Percentiles rank a stretch among this genome's conserved stretches.
These are phyloP conservation scores for Pythium aquatile DNA, from an alignment of 352 stramenopile genomes.

Conservation along the genomic window DNA sequence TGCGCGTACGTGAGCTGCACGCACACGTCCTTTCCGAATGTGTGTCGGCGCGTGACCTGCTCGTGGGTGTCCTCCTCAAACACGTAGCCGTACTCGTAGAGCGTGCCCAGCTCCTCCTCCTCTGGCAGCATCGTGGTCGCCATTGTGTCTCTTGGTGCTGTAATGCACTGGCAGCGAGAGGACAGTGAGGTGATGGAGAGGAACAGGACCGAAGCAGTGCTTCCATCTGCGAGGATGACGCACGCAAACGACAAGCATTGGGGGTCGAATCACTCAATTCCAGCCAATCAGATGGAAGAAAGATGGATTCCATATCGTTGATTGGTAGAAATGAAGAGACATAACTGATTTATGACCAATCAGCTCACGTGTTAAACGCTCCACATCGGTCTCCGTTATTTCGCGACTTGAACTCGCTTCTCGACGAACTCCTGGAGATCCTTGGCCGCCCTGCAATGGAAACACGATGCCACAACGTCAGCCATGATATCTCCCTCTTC, in stretches of 20 bases:
- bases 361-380: constrained; percentile 8
- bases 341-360: constrained; percentile 12
- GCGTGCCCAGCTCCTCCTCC: constrained; percentile 23
- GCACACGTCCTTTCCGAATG: constrained; percentile 54
- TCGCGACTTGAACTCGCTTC: constrained; percentile 55
- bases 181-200: neutral
- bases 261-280: neutral
- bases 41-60: constrained; percentile 63
- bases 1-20: constrained; percentile 74
- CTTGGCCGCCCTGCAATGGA: constrained; percentile 50
- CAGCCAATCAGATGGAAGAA: neutral
- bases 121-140: constrained; percentile 9
- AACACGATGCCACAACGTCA: neutral
- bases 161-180: neutral
- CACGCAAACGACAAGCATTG: neutral
- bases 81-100: constrained; percentile 20
- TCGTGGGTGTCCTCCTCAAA: constrained; percentile 32
- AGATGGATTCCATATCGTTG: neutral
- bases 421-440: constrained; percentile 79
- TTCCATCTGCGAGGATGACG: neutral
- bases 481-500: neutral
- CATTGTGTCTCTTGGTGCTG: constrained; percentile 5
- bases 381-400: constrained; percentile 7
- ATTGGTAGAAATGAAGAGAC: neutral
- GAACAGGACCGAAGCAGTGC: constrained; percentile 16